Evolutionary conservation across 176 grass and related monocot genomes (phyloP), one percentile per base, ranked within the genome.

Genomic region (Phoenix dactylifera): DNA sequence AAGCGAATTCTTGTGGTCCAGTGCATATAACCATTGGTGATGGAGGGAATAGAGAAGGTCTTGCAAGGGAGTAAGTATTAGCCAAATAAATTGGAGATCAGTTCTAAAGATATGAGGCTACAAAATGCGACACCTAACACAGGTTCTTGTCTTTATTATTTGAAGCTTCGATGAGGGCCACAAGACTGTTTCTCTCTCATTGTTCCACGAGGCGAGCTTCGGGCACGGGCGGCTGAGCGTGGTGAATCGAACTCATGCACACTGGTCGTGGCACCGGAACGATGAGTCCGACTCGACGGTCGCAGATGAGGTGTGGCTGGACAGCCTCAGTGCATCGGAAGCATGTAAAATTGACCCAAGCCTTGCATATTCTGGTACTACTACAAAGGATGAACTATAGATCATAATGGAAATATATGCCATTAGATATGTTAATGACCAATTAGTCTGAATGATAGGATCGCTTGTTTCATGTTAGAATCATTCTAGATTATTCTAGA

Each of bases 31-130:
- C 92, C 62, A 97, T 97, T 26, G 92, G 87, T 16, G 92, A 97
- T 28, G 92, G 92, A 56, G 92, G 92, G 28, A 97, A 97, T 65
- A 85, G 92, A 56, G 92, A 97, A 84, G 92, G 92, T n/a, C 92
- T 97, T 52, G 92, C 92, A 18, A 72, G 90, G 24, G 66, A 85
- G 92, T 97, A 55, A 96, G 86, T 54, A 57, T 44, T 14, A 44
- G 35, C 35, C 10, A 44, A 14, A 12, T 14, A 0, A 44, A 14
- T 44, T 44, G 28, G 28, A 6, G 28, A 30, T 30, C 28, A 6
- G 28, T 4, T 30, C 28, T 6, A 6, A 30, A 6, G 28, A 5
- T 30, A 30, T 6, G 28, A 44, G 35, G 35, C 35, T 12, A 44
- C 35, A 44, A 44, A 44, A 12, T 44, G 35, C 12, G 35, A 44